These are phyloP conservation scores for Paraconiothyrium sp. DNA, from an alignment of 2,329 filamentous ascomycete species.

Conservation along the genomic window DNA sequence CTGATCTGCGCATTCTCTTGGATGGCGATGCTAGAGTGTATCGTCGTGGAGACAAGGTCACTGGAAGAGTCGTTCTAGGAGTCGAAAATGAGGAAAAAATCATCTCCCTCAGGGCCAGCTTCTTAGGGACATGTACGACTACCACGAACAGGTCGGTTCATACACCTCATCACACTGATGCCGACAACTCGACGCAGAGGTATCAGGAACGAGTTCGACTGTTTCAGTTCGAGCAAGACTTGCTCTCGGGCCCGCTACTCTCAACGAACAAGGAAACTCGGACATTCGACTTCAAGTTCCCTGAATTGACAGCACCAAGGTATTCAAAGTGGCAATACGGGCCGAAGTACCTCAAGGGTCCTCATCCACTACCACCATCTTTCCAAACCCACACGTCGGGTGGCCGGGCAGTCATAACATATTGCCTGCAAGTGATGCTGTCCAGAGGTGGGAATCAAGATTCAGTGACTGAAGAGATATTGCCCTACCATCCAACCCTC, in stretches of 20 bases:
- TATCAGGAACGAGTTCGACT: slow-evolving; percentile 42
- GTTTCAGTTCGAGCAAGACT: slow-evolving; percentile 39
- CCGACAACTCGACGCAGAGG: slow-evolving; percentile 26
- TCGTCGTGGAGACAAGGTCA: slow-evolving; percentile 44
- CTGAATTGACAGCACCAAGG: slow-evolving; percentile 38
- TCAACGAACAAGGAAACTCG: slow-evolving; percentile 42
- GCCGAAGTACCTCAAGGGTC: slow-evolving; percentile 40
- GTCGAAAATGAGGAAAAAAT: slow-evolving; percentile 40
- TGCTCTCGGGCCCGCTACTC: slow-evolving; percentile 31
- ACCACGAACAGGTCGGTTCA: slow-evolving; percentile 42
- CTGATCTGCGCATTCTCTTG: slow-evolving; percentile 40
- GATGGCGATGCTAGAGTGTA: slow-evolving; percentile 45
- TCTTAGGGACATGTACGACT: slow-evolving; percentile 44
- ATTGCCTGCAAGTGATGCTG: slow-evolving; percentile 42
- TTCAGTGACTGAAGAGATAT: slow-evolving; percentile 30
- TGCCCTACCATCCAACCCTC: slow-evolving; percentile 40
- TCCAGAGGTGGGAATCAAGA: slow-evolving; percentile 24
- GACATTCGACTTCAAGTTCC: slow-evolving; percentile 49
- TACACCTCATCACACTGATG: slow-evolving; percentile 26
- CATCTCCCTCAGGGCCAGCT: slow-evolving; percentile 39
- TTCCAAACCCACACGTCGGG: slow-evolving; percentile 41
- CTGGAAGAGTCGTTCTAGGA: slow-evolving; percentile 42
- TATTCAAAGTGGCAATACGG: slow-evolving; percentile 40
- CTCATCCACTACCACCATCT: slow-evolving; percentile 46
- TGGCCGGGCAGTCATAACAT: slow-evolving; percentile 42